These are phyloP conservation scores for Claviceps citrina DNA, from an alignment of 2,329 filamentous ascomycete genomes.

Conservation along the genomic window DNA sequence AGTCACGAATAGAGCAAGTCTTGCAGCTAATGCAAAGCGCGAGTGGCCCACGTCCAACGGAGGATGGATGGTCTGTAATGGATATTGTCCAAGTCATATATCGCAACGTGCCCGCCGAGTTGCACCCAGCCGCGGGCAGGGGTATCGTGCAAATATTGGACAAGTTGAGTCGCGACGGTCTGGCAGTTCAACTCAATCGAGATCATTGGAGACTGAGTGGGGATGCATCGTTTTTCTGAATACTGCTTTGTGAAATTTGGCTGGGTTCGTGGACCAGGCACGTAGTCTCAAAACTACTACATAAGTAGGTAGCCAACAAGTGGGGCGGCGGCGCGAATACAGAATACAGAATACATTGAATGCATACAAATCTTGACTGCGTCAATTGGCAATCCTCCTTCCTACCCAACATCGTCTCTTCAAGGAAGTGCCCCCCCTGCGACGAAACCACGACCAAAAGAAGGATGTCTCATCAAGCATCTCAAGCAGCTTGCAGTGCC, in stretches of 20 bases:
- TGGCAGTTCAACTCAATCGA: slow-evolving; percentile 31
- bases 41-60: slow-evolving; percentile 12
- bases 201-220: slow-evolving; percentile 17
- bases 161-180: slow-evolving; percentile 65
- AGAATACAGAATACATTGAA: no score
- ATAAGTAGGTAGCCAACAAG: no score
- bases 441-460: background rate
- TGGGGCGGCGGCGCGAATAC: no score
- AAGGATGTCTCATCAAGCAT: background rate
- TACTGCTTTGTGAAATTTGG: no score
- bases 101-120: slow-evolving; percentile 54
- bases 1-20: slow-evolving; percentile 65
- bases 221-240: no score
- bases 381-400: no score
- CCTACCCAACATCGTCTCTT: background rate
- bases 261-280: no score
- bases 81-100: slow-evolving; percentile 86
- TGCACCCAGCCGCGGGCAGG: slow-evolving; percentile 61
- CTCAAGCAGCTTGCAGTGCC: slow-evolving; percentile 5
- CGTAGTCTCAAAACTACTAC: no score
- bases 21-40: slow-evolving; percentile 42
- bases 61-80: slow-evolving; percentile 48
- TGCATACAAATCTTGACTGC: no score
- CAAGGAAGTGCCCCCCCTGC: background rate
- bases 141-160: slow-evolving; percentile 64